These are phyloP conservation scores for Cercophora scortea DNA, from an alignment of 495 filamentous ascomycete species.

Conservation along the genomic window DNA sequence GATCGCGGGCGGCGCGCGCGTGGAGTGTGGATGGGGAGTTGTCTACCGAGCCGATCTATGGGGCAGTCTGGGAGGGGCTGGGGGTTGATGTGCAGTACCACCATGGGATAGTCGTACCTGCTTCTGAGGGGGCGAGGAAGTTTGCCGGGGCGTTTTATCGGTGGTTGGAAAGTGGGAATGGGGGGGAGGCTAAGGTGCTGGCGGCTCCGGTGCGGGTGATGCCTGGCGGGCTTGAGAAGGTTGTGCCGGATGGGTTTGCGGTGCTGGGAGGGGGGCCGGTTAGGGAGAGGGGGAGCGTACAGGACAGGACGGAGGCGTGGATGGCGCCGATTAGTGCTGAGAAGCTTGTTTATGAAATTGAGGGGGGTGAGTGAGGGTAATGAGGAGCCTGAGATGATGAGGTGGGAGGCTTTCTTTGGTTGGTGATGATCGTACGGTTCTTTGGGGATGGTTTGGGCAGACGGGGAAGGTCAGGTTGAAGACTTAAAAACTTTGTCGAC, in stretches of 20 bases:
- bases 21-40: constrained; percentile 19
- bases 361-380: too few species aligned
- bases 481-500: too few species aligned
- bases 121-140: constrained; percentile 10
- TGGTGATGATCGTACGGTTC: too few species aligned
- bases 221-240: constrained; percentile 31
- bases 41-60: constrained; percentile 23
- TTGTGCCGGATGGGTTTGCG: constrained; percentile 29
- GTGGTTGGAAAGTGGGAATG: constrained; percentile 16
- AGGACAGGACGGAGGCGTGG: background rate
- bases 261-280: constrained; percentile 24
- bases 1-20: constrained; percentile 20
- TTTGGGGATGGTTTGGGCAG: too few species aligned
- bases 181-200: constrained; percentile 8
- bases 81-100: constrained; percentile 28
- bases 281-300: background rate
- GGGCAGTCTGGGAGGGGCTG: constrained; percentile 36
- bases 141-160: constrained; percentile 28
- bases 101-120: constrained; percentile 1
- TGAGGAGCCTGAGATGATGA: too few species aligned
- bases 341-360: background rate
- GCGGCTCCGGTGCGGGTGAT: constrained; percentile 28
- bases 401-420: too few species aligned
- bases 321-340: background rate
- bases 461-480: too few species aligned